These are phyloP conservation scores for Trichoderma atrobrunneum DNA, from an alignment of 2,329 filamentous ascomycete species.

Conservation along the genomic window DNA sequence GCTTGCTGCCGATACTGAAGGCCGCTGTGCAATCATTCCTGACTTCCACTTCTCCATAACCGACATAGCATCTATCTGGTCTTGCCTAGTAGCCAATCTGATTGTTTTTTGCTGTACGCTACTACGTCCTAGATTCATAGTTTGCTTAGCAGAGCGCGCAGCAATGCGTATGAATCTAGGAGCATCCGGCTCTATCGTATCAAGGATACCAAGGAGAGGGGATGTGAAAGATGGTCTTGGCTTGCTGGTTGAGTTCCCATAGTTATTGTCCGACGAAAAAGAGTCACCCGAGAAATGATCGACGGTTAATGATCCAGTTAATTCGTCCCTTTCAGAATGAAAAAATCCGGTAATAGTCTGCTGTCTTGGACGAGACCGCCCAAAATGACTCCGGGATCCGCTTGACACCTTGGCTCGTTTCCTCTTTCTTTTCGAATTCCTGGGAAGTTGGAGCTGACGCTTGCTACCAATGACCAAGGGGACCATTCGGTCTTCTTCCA, in stretches of 20 bases:
- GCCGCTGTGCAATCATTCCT: conserved; percentile 48
- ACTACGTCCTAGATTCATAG: conserved; percentile 49
- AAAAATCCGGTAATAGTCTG: conserved; percentile 34
- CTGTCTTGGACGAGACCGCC: conserved; percentile 28
- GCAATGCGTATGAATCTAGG: conserved; percentile 61
- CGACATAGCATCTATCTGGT: conserved; percentile 56
- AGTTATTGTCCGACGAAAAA: not conserved
- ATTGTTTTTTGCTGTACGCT: conserved; percentile 57
- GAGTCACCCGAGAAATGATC: not conserved
- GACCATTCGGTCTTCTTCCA: conserved; percentile 54
- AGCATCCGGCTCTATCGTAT: conserved; percentile 52
- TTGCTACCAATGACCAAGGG: conserved; percentile 47
- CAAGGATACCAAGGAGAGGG: conserved; percentile 60
- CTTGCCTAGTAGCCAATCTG: conserved; percentile 57
- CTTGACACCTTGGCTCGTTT: conserved; percentile 20
- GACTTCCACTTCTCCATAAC: conserved; percentile 55
- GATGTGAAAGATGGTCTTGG: conserved; percentile 16
- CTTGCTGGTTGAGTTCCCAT: conserved; percentile 17
- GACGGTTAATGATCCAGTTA: not conserved
- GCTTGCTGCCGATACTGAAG: conserved; percentile 31
- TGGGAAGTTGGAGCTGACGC: conserved; percentile 34
- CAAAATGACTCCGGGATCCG: conserved; percentile 22
- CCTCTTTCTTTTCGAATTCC: conserved; percentile 27
- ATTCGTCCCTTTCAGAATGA: not conserved
- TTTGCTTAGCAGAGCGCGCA: conserved; percentile 53